Base-by-base conservation (phyloP, 225 moss, liverwort and hornwort genomes). In the Lunularia cruciata region DNA sequence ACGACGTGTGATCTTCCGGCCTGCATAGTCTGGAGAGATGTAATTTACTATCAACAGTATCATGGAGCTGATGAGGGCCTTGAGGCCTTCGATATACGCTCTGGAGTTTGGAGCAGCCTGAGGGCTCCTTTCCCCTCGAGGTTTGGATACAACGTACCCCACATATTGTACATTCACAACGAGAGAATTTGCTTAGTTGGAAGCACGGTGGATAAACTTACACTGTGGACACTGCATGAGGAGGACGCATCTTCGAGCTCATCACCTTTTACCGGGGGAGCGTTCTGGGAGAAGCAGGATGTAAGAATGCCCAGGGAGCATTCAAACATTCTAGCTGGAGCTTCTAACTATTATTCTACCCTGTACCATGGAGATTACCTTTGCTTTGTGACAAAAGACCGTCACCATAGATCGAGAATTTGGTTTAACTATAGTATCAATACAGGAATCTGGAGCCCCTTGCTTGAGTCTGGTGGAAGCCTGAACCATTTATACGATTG, bases 41-140 rank as follows among this genome's bases (percentile, higher is more conserved):
- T 54, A 28, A 54, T 54, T 28, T 54, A 54, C 54, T 54, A 54
- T 15, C 54, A 54, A 10, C 54, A 54, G 10, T 26, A 54, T 27
- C 27, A 54, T 10, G 54, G 54, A 9, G 26, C 26, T 27, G 54
- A 54, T 26, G 54, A 30, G 54, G 54, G 54, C 28, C 54, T 54
- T 0, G 54, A 54, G 28, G 54, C 54, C 20, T 54, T 54, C 54
- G 28, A 54, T 13, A 54, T 54, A 12, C 28, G 13, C 54, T 54
- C 54, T 13, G 54, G 54, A 10, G 54, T 54, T 28, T 54, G 54
- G 54, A 54, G 27, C 28, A 54, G 54, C 12, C 22, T 54, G 54
- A 25, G 28, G 5, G 54, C 54, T 26, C 54, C 54, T 26, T 28
- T 54, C 10, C 54, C 54, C 2, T 54, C 54, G 0, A 3, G 54